Conservation (phyloP, 2,329 filamentous ascomycete species). For the Hysterium pulicare region DNA sequence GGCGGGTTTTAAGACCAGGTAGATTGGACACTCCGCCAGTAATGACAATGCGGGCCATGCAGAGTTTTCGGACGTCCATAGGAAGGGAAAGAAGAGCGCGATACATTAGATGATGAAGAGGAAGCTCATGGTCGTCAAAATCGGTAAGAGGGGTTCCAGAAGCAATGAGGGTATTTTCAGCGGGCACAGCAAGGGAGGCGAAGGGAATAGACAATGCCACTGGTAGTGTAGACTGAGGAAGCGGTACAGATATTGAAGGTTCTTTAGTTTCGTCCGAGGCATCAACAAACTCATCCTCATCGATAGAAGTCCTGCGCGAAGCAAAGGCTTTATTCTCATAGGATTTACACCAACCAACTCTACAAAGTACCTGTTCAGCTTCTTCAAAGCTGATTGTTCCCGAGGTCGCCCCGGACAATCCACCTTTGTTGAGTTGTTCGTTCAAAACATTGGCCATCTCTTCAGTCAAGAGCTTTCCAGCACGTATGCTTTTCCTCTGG, state of each 20-base stretch:
- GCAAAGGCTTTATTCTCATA: constrained; percentile 25
- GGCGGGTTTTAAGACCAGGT: constrained; percentile 72
- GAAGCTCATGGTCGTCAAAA: constrained; percentile 83
- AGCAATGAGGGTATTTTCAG: constrained; percentile 71
- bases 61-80: constrained; percentile 75
- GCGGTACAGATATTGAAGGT: constrained; percentile 31
- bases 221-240: constrained; percentile 37
- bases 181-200: constrained; percentile 66
- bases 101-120: constrained; percentile 74
- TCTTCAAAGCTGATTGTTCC: constrained; percentile 60
- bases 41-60: constrained; percentile 86
- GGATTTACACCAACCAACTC: constrained; percentile 71
- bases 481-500: constrained; percentile 67
- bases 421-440: constrained; percentile 36
- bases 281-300: constrained; percentile 48
- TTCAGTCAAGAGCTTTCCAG: constrained; percentile 67
- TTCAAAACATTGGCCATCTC: constrained; percentile 65
- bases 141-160: constrained; percentile 50
- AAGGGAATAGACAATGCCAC: constrained; percentile 64
- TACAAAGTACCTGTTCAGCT: constrained; percentile 73
- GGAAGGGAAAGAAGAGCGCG: constrained; percentile 70
- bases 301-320: constrained; percentile 32
- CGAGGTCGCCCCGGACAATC: constrained; percentile 20
- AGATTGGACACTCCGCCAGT: constrained; percentile 77
- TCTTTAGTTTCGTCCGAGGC: constrained; percentile 27